Base-by-base conservation (phyloP, 2,329 filamentous ascomycete species). In the Cercospora zeae-maydis region DNA sequence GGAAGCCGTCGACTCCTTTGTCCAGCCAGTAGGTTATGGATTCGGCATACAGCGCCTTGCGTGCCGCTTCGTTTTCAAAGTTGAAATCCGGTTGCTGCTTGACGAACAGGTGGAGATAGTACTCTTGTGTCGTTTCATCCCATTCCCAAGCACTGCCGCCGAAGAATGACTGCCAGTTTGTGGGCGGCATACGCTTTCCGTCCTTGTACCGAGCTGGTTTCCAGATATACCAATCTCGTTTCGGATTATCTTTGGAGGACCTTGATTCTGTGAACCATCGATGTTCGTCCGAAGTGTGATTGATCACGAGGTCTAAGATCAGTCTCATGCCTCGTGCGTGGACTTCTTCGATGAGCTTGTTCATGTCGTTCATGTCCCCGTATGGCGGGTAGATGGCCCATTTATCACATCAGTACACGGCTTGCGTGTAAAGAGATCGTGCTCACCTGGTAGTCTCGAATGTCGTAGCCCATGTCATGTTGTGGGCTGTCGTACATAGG, bases 171-270 rank as follows among this genome's bases (percentile, higher is more conserved):
- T 52, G 71, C 73, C 78, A 81, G 62, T 81, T 88, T 56, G 84
- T 88, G 1, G 86, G 86, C 1, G 85, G 84, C 16, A 82, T 76
- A 1, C 82, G 78, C 10, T 81, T 79, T 2, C 86, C 86, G 0
- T 73, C 71, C 34, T 86, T 81, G 66, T 83, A 83, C 6, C 80
- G 79, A 0, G 85, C 76, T 0, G 82, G 80, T 79, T 81, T 80
- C 87, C 87, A 90, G 68, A 88, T 86, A 68, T 88, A 88, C 81
- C 83, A 88, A 69, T 87, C 81, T n/a, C 84, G 76, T 66, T 87
- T 86, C 0, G 79, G 73, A 65, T 79, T 82, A 13, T 77, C 72
- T 61, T 78, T 82, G 3, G 79, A 81, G 0, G 78, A 80, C 2
- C 81, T 78, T 1, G 83, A 82, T 54, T 84, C 79, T 56, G 80